Conservation (phyloP, 2,329 filamentous ascomycete genomes). For the Pestalotiopsis sp. region DNA sequence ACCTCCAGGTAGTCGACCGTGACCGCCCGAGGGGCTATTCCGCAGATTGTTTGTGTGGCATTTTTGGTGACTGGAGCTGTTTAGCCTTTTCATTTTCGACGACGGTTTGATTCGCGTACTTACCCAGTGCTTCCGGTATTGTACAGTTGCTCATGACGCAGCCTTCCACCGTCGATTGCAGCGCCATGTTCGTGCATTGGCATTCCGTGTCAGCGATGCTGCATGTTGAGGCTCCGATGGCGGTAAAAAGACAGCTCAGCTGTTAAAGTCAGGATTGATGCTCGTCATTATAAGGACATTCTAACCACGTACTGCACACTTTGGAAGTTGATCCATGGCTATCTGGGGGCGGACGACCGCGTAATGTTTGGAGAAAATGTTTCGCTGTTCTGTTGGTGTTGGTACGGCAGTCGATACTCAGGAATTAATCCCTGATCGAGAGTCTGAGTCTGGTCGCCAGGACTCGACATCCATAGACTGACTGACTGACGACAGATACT, state of each 20-base stretch:
- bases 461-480: neutral
- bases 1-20: constrained; percentile 13
- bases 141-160: constrained; percentile 16
- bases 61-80: constrained; percentile 17
- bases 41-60: constrained; percentile 18
- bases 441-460: neutral
- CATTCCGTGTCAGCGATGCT: constrained; percentile 15
- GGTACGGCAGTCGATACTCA: neutral
- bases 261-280: neutral
- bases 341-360: neutral
- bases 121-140: constrained; percentile 10
- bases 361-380: neutral
- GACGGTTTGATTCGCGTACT: constrained; percentile 2
- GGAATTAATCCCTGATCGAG: neutral
- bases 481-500: neutral
- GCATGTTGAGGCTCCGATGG: constrained; percentile 16
- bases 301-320: constrained; percentile 9
- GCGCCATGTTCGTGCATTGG: constrained; percentile 15
- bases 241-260: constrained; percentile 16
- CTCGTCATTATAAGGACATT: neutral
- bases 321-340: constrained; percentile 7
- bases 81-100: neutral
- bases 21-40: constrained; percentile 13
- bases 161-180: constrained; percentile 2
- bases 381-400: neutral